phyloP scores from a whole-genome alignment of 805 yeast species.

The Scheffersomyces coipomensis region DNA sequence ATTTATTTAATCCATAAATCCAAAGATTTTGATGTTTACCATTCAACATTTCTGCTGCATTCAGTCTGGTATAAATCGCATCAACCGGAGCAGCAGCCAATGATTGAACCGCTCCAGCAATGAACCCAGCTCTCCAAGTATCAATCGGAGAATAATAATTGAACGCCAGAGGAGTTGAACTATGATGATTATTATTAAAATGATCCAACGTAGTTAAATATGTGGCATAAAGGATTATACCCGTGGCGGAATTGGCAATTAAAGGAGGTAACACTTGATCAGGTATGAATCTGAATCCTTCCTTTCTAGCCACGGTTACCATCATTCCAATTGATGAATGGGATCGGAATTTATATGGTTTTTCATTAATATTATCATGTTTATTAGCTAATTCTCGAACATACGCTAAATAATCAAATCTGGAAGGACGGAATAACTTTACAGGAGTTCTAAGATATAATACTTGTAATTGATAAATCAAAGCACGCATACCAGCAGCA shows the following conservation, averaged over 20 bases:
- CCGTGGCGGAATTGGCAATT: constrained; percentile 85
- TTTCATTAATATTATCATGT: constrained; percentile 41
- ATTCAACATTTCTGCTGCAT: constrained; percentile 67
- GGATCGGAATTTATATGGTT: constrained; percentile 57
- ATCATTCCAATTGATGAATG: constrained; percentile 81
- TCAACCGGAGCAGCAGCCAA: constrained; percentile 91
- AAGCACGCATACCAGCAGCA: constrained; percentile 83
- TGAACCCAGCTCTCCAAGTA: constrained; percentile 74
- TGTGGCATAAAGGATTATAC: constrained; percentile 79
- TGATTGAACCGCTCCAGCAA: constrained; percentile 89
- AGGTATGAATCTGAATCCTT: constrained; percentile 87
- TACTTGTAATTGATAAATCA: constrained; percentile 74
- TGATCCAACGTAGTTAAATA: constrained; percentile 57
- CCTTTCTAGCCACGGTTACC: constrained; percentile 63
- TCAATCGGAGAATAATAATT: constrained; percentile 40
- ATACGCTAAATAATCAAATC: constrained; percentile 81
- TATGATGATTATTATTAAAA: constrained; percentile 14
- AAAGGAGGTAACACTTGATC: constrained; percentile 85
- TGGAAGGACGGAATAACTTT: constrained; percentile 84
- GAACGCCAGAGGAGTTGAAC: constrained; percentile 6
- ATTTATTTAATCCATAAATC: constrained; percentile 68
- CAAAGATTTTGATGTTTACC: constrained; percentile 72
- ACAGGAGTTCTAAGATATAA: constrained; percentile 79
- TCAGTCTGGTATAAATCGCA: constrained; percentile 81
- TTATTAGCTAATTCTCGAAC: constrained; percentile 52